These are phyloP conservation scores for Heliamphora ciliata DNA, from an alignment of 179 eudicot species.

Conservation along the genomic window DNA sequence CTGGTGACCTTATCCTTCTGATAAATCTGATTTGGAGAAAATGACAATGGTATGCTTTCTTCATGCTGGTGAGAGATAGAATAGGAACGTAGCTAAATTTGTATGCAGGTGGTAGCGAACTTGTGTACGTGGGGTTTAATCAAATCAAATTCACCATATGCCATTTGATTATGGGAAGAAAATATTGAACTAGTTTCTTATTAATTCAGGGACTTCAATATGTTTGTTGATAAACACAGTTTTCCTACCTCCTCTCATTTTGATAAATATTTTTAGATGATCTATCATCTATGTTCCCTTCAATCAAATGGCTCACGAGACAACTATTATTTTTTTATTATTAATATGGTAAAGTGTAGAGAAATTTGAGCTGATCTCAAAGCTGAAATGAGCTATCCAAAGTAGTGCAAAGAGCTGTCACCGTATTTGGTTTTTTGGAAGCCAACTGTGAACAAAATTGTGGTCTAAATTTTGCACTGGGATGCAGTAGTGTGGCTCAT, in stretches of 20 bases:
- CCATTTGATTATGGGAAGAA: neutral
- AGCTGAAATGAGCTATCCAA: neutral
- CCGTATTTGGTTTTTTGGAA: neutral
- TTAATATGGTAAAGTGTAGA: neutral
- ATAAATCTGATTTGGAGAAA: slow-evolving; percentile 5
- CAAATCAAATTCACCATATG: neutral
- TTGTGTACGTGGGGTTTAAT: neutral
- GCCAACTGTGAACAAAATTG: neutral
- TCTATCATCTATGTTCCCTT: neutral
- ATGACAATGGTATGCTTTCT: neutral
- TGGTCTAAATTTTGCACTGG: neutral
- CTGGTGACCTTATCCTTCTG: neutral
- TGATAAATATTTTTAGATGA: neutral
- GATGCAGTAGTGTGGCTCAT: neutral
- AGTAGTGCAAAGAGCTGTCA: neutral
- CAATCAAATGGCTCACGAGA: neutral
- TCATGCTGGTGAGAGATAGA: neutral
- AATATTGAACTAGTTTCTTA: no score
- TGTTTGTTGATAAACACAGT: neutral
- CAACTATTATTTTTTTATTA: neutral
- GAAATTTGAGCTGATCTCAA: neutral
- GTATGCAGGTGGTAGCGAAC: neutral
- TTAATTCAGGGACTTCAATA: neutral
- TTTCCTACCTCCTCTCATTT: neutral
- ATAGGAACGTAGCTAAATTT: neutral